Evolutionary conservation across 129 eudicot species (phyloP), one percentile per base, ranked within the genome.

Genomic region (Artemisia tridentata): DNA sequence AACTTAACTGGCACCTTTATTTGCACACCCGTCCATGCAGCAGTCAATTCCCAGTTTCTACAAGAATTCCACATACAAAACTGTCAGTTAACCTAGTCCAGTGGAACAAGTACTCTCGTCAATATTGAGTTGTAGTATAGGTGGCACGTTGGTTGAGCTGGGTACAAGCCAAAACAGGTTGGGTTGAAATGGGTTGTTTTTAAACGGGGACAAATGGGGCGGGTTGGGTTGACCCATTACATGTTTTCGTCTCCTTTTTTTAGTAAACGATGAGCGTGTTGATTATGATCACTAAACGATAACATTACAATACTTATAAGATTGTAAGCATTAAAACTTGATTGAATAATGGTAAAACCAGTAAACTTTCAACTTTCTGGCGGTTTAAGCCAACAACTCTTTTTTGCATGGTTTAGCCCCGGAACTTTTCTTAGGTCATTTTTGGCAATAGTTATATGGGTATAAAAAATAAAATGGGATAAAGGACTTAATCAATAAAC

Each of bases 1-100:
- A 87, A 90, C 84, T 85, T 90, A 27, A 88, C 95, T 0, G 97
- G 97, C 71, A 90, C 95, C 82, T 87, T 90, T 72, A 90, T 73
- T 76, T 85, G 89, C 62, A 67, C 81, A 17, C 91, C 88, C 0
- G 97, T 90, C 88, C 89, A 90, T 27, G 89, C 77, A 1, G 89
- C 95, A 3, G 76, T 83, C n/a, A 90, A 70, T 74, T 90, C 89
- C 97, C 97, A 90, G 72, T 72, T 90, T 75, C 97, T 90, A 79
- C 81, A 72, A 41, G 9, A 38, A 57, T 23, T 15, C 21, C 51
- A 49, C 31, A 67, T 9, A 65, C 46, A 48, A 18, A 23, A 16
- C 17, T 5, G 11, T 72, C 60, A 19, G 45, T 75, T 11, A 41
- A 17, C 10, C 55, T 11, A 19, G 15, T 48, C 4, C 3, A 6